These are phyloP conservation scores for Nannochloris sp. DNA, from an alignment of 139 green algal genomes.

Conservation along the genomic window DNA sequence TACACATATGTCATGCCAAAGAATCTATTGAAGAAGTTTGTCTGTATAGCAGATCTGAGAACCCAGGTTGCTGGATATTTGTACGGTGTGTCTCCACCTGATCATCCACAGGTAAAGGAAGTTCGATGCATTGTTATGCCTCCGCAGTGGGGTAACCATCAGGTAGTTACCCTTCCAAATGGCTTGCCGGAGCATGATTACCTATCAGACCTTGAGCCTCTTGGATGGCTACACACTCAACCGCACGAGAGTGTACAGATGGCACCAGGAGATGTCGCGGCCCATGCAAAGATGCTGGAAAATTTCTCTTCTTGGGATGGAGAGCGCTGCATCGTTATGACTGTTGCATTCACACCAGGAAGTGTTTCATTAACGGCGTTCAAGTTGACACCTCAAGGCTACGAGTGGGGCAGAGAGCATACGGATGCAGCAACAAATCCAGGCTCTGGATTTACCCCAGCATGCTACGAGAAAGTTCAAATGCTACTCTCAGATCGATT, in stretches of 20 bases:
- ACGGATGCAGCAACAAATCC: constrained; percentile 76
- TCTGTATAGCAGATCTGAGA: constrained; percentile 93
- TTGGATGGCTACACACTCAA: constrained; percentile 98
- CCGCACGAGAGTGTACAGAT: constrained; percentile 92
- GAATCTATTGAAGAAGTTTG: constrained; percentile 99
- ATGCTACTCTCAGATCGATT: constrained; percentile 97
- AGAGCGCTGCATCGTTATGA: constrained; percentile 89
- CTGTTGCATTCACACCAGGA: constrained; percentile 92
- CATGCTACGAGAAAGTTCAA: constrained; percentile 96
- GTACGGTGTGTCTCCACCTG: constrained; percentile 89
- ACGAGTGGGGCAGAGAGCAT: constrained; percentile 84
- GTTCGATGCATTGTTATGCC: constrained; percentile 91
- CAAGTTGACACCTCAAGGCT: constrained; percentile 89
- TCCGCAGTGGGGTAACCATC: constrained; percentile 96
- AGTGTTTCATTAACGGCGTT: constrained; percentile 90
- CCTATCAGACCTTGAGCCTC: constrained; percentile 91
- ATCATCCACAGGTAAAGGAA: constrained; percentile 97
- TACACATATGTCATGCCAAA: constrained; percentile 99
- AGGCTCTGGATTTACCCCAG: constrained; percentile 76
- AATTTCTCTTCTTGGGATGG: constrained; percentile 89
- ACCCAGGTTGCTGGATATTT: constrained; percentile 89
- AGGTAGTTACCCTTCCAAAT: constrained; percentile 79
- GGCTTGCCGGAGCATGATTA: constrained; percentile 91
- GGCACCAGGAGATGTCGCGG: constrained; percentile 73
- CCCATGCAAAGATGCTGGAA: constrained; percentile 94